Evolutionary conservation across 2,329 filamentous ascomycete species (phyloP).

Genomic region (Fusarium irregulare): DNA sequence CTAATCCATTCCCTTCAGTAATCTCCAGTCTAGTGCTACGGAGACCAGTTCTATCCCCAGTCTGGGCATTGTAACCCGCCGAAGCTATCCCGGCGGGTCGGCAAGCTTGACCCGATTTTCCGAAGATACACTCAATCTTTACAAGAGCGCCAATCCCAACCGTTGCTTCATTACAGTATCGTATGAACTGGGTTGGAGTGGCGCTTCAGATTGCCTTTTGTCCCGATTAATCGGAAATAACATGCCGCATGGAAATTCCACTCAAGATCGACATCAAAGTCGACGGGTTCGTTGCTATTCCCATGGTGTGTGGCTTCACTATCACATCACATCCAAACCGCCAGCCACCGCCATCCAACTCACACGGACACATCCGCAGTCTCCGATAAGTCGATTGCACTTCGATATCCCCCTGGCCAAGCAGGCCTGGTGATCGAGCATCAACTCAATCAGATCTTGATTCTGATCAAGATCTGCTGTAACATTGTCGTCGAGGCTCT

Average conservation of each 20-base stretch:
- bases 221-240: not conserved
- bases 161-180: not conserved
- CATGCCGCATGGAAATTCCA: not conserved
- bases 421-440: not conserved
- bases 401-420: not conserved
- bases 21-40: not conserved
- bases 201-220: not conserved
- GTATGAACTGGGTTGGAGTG: not conserved
- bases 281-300: not conserved
- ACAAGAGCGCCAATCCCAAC: not conserved
- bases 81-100: not conserved
- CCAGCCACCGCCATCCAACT: not conserved
- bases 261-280: not conserved
- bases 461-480: not conserved
- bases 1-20: not conserved
- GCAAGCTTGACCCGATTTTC: constrained; percentile 1
- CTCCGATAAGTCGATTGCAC: not conserved
- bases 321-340: not conserved
- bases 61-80: not conserved
- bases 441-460: not conserved
- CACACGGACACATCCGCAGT: not conserved
- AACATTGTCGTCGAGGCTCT: not conserved
- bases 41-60: constrained; percentile 13
- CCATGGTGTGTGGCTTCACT: not conserved
- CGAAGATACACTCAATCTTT: not conserved